These are phyloP conservation scores for Colletotrichum ledebouriae DNA, from an alignment of 2,329 filamentous ascomycete species.

Conservation along the genomic window DNA sequence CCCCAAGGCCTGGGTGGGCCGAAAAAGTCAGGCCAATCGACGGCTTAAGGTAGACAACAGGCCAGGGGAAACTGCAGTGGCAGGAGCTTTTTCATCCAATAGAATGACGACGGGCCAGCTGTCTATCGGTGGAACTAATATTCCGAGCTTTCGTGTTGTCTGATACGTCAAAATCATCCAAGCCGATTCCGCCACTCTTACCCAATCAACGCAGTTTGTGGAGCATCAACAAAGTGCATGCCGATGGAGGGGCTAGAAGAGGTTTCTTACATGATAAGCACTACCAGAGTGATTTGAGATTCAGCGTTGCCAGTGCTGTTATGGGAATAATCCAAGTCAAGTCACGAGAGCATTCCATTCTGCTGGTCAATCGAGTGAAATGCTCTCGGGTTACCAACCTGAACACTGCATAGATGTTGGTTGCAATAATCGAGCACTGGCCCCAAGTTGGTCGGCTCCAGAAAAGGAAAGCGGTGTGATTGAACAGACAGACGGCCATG, in stretches of 20 bases:
- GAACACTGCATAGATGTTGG: no score
- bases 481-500: no score
- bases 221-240: not conserved
- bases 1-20: conserved; percentile 39
- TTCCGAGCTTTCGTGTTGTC: conserved; percentile 30
- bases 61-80: conserved; percentile 21
- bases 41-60: not conserved
- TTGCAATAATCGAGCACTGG: no score
- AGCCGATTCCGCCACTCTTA: not conserved
- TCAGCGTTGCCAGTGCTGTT: fast-evolving
- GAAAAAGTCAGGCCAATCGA: conserved; percentile 25
- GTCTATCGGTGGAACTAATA: conserved; percentile 4
- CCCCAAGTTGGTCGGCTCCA: no score
- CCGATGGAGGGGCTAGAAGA: conserved; percentile 9
- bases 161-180: conserved; percentile 12
- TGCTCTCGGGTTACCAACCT: no score
- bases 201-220: conserved; percentile 20
- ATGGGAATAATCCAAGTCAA: no score
- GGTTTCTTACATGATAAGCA: not conserved
- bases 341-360: no score
- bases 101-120: not conserved
- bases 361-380: no score
- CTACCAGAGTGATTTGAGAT: not conserved
- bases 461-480: no score
- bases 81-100: conserved; percentile 21